Conservation (phyloP, 2,329 filamentous ascomycete genomes). For the Aureobasidium sp. region DNA sequence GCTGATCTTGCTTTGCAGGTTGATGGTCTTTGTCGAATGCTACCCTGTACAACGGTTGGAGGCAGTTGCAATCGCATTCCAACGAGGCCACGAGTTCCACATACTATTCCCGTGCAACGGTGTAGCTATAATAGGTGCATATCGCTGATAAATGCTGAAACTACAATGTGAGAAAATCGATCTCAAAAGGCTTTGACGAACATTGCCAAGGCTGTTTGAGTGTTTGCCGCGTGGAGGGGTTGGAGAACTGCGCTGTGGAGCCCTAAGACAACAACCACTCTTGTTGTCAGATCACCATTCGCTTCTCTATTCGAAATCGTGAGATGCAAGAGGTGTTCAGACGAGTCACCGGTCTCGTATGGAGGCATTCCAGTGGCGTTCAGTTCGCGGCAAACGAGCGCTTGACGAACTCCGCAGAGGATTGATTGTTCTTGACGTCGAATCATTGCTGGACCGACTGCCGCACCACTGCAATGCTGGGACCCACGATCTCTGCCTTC, state of each 20-base stretch:
- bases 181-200: neutral
- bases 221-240: conserved; percentile 1
- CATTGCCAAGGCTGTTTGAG: conserved; percentile 3
- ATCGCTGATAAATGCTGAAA: neutral
- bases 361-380: neutral
- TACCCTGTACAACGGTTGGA: neutral
- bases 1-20: conserved; percentile 1
- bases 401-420: neutral
- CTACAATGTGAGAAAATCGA: neutral
- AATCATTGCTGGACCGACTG: conserved; percentile 5
- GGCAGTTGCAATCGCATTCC: neutral
- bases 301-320: conserved; percentile 1
- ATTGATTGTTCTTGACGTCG: neutral
- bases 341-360: neutral
- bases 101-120: neutral
- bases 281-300: neutral
- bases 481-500: conserved; percentile 1
- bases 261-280: neutral
- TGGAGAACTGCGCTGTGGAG: neutral
- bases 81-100: neutral
- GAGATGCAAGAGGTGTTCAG: neutral
- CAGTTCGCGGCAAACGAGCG: neutral
- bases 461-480: conserved; percentile 11
- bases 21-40: neutral
- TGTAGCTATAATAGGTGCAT: neutral